These are phyloP conservation scores for Aureobasidium sp. DNA, from an alignment of 2,329 filamentous ascomycete genomes.

Conservation along the genomic window DNA sequence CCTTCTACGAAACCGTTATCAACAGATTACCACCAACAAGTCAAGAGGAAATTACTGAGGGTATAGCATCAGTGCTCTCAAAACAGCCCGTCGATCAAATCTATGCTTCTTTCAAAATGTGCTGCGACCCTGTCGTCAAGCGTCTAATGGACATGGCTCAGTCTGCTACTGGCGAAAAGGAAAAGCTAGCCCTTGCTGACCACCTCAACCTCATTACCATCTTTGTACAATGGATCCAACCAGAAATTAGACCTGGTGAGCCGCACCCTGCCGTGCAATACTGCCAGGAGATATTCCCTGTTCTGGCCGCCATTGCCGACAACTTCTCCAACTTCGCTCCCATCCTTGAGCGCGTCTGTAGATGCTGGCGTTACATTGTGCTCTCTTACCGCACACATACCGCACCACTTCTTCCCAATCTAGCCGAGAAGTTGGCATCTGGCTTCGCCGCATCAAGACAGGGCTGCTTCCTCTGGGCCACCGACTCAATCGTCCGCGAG, in stretches of 20 bases:
- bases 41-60: conserved; percentile 94
- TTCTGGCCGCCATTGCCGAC: conserved; percentile 76
- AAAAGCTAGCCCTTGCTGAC: conserved; percentile 85
- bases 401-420: conserved; percentile 69
- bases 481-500: conserved; percentile 86
- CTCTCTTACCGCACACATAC: conserved; percentile 90
- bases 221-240: conserved; percentile 71
- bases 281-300: conserved; percentile 86
- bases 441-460: conserved; percentile 82
- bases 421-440: conserved; percentile 79
- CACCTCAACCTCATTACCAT: conserved; percentile 87
- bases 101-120: conserved; percentile 79
- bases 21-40: conserved; percentile 77
- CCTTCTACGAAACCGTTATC: conserved; percentile 84
- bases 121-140: conserved; percentile 82
- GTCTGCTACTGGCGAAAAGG: conserved; percentile 69
- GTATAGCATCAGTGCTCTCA: conserved; percentile 83
- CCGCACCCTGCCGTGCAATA: conserved; percentile 92
- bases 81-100: conserved; percentile 73
- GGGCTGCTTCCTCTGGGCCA: conserved; percentile 98
- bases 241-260: conserved; percentile 60
- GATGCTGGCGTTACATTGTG: conserved; percentile 95
- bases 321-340: conserved; percentile 80
- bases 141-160: conserved; percentile 82
- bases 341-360: conserved; percentile 86